Evolutionary conservation across 2,329 filamentous ascomycete genomes (phyloP).

Genomic region (Fusarium pseudonygamai): DNA sequence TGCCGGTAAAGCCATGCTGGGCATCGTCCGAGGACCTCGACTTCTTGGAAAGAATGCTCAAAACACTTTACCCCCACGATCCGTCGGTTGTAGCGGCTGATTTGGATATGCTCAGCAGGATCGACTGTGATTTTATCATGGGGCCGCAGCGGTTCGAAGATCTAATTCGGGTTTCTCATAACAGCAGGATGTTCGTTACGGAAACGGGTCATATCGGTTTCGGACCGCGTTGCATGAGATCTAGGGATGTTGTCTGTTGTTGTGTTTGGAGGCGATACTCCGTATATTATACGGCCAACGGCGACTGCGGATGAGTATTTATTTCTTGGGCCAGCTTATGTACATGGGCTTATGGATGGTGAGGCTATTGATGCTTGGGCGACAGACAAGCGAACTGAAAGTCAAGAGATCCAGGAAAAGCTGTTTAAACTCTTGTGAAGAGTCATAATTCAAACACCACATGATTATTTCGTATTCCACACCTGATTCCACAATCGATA

Average conservation of each 20-base stretch:
- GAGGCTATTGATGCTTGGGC: background rate
- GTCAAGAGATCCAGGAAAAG: background rate
- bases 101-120: background rate
- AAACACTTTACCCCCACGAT: background rate
- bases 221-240: background rate
- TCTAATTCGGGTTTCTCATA: accelerated
- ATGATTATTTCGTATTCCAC: accelerated
- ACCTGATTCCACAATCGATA: background rate
- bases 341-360: background rate
- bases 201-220: background rate
- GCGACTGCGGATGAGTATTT: accelerated
- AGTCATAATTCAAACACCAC: too few species aligned
- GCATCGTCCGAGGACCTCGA: too few species aligned
- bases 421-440: background rate
- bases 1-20: accelerated
- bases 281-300: background rate
- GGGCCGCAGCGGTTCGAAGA: too few species aligned
- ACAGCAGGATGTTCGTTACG: background rate
- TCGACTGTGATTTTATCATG: background rate
- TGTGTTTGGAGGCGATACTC: background rate
- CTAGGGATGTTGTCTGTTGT: background rate
- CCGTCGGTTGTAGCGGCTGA: accelerated
- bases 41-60: background rate
- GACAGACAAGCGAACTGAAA: accelerated
- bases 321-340: background rate